Evolutionary conservation across 2,329 filamentous ascomycete species (phyloP).

Genomic region (Venturia pyrina): DNA sequence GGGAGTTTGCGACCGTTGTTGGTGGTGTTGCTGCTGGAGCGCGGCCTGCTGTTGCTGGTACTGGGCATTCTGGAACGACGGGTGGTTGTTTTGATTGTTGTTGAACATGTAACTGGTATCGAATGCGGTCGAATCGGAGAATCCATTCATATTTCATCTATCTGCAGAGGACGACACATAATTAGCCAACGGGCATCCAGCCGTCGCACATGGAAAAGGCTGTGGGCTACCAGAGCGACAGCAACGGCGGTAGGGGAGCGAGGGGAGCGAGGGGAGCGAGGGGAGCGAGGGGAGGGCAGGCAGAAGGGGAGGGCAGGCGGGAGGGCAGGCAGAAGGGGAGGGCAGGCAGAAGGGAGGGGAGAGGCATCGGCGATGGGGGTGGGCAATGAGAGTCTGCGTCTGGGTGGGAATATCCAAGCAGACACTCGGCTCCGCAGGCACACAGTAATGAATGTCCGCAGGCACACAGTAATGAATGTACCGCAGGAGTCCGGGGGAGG

Average conservation of each 20-base stretch:
- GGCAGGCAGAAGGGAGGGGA: no score
- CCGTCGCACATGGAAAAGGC: slow-evolving; percentile 1
- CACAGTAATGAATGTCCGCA: neutral
- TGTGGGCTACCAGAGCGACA: neutral
- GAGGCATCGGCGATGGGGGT: neutral
- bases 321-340: no score
- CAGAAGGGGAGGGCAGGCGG: no score
- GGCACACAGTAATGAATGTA: neutral
- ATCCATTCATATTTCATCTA: slow-evolving; percentile 6
- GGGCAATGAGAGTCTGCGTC: neutral
- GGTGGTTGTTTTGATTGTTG: slow-evolving; percentile 1
- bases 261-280: neutral
- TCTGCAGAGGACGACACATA: neutral
- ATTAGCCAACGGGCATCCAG: neutral
- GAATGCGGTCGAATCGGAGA: neutral
- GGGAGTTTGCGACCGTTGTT: slow-evolving; percentile 11
- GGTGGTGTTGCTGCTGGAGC: slow-evolving; percentile 8
- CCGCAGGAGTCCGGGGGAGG: neutral
- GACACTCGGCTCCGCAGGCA: neutral
- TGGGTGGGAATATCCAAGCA: neutral
- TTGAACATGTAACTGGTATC: slow-evolving; percentile 4
- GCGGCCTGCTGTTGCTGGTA: slow-evolving; percentile 4
- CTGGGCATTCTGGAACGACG: neutral
- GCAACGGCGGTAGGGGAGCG: neutral
- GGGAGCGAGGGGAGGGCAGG: no score